Conservation (phyloP, 768 basidiomycete species). For the Trametes cubensis region DNA sequence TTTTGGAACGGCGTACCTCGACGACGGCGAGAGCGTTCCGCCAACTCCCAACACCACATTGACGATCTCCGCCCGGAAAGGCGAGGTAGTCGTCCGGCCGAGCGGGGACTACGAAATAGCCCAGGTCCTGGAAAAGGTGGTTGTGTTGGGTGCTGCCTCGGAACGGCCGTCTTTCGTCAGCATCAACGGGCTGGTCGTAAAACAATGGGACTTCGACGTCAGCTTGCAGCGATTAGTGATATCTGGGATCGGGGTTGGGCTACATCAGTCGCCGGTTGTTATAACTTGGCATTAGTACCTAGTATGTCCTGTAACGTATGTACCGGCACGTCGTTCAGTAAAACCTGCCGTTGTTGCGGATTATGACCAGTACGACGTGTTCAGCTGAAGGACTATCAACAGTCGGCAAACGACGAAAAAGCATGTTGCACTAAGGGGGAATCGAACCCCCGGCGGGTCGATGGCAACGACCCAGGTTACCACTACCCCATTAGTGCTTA, state of each 20-base stretch:
- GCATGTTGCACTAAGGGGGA: constrained; percentile 73
- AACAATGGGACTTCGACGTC: constrained; percentile 44
- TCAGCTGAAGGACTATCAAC: too few species aligned
- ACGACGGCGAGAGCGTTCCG: constrained; percentile 67
- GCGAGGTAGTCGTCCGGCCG: constrained; percentile 42
- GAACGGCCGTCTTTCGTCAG: constrained; percentile 41
- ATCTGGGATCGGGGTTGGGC: constrained; percentile 38
- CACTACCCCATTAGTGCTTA: constrained; percentile 39
- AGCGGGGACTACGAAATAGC: constrained; percentile 46
- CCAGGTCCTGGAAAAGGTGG: constrained; percentile 54
- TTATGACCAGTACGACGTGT: too few species aligned
- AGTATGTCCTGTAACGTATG: not conserved
- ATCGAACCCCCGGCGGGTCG: constrained; percentile 90
- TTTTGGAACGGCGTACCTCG: constrained; percentile 63
- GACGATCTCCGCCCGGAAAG: constrained; percentile 43
- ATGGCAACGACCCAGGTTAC: constrained; percentile 42
- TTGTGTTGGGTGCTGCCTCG: constrained; percentile 52
- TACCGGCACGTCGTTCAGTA: too few species aligned
- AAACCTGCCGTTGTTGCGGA: too few species aligned
- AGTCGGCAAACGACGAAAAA: not conserved
- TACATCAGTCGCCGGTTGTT: constrained; percentile 42
- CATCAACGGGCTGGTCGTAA: constrained; percentile 16
- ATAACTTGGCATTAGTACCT: constrained; percentile 44
- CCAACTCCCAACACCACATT: constrained; percentile 56
- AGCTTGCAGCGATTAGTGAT: constrained; percentile 47